Evolutionary conservation across 208 protist genomes (phyloP).

Genomic region (Crithidia thermophila): DNA sequence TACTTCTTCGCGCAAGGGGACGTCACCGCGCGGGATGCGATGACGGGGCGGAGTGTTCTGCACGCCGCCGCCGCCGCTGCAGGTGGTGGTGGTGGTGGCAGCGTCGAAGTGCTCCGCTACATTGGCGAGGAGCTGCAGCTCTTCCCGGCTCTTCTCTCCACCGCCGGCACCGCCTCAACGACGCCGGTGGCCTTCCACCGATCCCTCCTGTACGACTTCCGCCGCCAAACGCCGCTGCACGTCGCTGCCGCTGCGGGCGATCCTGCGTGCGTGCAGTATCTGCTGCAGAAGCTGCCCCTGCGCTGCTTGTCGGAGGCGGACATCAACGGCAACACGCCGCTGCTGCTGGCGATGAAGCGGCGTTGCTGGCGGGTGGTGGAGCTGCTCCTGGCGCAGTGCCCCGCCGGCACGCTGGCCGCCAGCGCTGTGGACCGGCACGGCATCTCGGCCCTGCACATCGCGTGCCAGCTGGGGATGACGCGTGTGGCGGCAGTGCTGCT

Average conservation of each 20-base stretch:
- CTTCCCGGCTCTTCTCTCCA: constrained; percentile 10
- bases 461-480: constrained; percentile 52
- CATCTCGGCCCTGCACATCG: constrained; percentile 62
- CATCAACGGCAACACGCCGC: constrained; percentile 69
- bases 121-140: constrained; percentile 55
- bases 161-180: background rate
- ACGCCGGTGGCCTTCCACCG: background rate
- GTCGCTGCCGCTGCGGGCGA: constrained; percentile 54
- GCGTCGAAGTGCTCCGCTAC: constrained; percentile 57
- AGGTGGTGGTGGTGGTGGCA: too few relatives aligned
- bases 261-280: constrained; percentile 44
- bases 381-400: constrained; percentile 47
- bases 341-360: constrained; percentile 60
- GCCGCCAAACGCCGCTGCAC: constrained; percentile 75
- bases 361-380: constrained; percentile 49
- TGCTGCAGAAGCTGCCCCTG: constrained; percentile 40
- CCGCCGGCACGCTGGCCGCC: constrained; percentile 42
- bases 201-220: constrained; percentile 47
- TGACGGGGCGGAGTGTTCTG: constrained; percentile 43
- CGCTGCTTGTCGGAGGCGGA: constrained; percentile 41
- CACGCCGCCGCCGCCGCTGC: constrained; percentile 57
- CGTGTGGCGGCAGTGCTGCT: constrained; percentile 48
- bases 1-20: constrained; percentile 58
- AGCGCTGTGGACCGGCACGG: constrained; percentile 50
- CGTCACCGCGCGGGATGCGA: constrained; percentile 35